These are phyloP conservation scores for Termitomyces titanicus DNA, from an alignment of 768 basidiomycete genomes.

Conservation along the genomic window DNA sequence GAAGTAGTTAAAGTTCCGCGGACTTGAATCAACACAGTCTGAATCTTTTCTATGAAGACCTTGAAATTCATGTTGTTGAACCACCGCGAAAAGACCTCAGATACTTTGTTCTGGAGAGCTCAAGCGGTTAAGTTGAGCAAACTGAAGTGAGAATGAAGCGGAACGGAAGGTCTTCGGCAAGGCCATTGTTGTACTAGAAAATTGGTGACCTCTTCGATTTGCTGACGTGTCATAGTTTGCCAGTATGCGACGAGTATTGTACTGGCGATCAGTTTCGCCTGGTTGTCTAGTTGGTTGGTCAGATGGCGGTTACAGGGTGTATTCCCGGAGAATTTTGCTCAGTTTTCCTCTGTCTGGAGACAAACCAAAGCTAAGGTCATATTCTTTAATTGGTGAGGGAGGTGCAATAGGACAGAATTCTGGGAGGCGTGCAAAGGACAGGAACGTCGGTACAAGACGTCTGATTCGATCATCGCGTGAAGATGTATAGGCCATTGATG, in stretches of 20 bases:
- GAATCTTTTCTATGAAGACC: conserved; percentile 10
- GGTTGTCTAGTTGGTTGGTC: background rate
- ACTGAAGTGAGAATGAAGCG: background rate
- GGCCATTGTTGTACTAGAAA: conserved; percentile 18
- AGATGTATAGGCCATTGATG: conserved; percentile 27
- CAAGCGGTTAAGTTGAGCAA: conserved; percentile 1
- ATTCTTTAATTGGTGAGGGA: conserved; percentile 15
- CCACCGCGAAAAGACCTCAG: conserved; percentile 6
- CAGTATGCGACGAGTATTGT: conserved; percentile 5
- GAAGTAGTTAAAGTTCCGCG: background rate
- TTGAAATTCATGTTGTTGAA: conserved; percentile 15
- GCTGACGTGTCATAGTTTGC: background rate
- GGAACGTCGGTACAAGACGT: conserved; percentile 21
- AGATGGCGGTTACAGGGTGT: background rate
- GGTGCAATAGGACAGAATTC: conserved; percentile 12
- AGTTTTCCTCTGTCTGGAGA: conserved; percentile 11
- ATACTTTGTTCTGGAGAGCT: background rate
- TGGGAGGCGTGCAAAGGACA: conserved; percentile 27
- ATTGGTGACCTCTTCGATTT: conserved; percentile 8
- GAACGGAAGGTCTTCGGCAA: conserved; percentile 5
- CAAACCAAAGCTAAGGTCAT: conserved; percentile 18
- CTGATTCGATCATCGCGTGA: background rate
- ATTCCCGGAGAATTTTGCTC: background rate
- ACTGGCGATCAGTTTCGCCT: conserved; percentile 2
- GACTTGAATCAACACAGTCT: conserved; percentile 6